Conservation (phyloP, 352 stramenopile genomes). For the Globisporangium polare region DNA sequence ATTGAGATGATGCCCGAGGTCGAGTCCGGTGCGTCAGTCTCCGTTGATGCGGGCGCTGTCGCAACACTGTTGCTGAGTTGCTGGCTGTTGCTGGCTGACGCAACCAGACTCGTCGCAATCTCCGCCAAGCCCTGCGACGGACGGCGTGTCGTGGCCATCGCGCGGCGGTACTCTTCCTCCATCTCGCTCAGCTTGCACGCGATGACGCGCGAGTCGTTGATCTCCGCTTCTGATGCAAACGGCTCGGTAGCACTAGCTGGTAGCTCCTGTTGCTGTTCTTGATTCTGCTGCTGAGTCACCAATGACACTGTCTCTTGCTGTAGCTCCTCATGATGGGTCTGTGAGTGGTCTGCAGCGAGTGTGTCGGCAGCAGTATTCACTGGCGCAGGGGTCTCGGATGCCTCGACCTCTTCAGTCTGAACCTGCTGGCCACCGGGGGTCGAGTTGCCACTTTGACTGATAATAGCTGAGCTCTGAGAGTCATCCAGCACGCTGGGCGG, state of each 20-base stretch:
- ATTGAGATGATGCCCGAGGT: constrained; percentile 44
- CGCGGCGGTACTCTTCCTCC: constrained; percentile 41
- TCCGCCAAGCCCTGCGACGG: not conserved
- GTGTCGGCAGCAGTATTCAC: not conserved
- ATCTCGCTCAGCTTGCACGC: constrained; percentile 30
- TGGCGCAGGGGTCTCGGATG: not conserved
- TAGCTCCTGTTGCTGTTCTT: not conserved
- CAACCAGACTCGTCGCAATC: not conserved
- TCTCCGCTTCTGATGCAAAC: not conserved
- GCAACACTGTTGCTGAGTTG: not conserved
- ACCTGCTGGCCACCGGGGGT: not conserved
- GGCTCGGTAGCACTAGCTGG: not conserved
- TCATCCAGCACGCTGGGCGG: not conserved
- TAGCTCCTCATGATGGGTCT: not conserved
- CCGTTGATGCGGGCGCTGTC: not conserved
- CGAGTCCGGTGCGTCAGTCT: constrained; percentile 8
- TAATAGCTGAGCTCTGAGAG: not conserved
- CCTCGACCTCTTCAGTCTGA: not conserved
- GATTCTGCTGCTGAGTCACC: not conserved
- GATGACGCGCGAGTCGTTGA: constrained; percentile 18
- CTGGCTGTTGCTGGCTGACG: not conserved
- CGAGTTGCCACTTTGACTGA: not conserved
- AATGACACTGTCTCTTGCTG: not conserved
- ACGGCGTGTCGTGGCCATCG: constrained; percentile 13
- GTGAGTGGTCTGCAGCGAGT: not conserved